Evolutionary conservation across 2,329 filamentous ascomycete species (phyloP).

Genomic region (Fusarium sp.): DNA sequence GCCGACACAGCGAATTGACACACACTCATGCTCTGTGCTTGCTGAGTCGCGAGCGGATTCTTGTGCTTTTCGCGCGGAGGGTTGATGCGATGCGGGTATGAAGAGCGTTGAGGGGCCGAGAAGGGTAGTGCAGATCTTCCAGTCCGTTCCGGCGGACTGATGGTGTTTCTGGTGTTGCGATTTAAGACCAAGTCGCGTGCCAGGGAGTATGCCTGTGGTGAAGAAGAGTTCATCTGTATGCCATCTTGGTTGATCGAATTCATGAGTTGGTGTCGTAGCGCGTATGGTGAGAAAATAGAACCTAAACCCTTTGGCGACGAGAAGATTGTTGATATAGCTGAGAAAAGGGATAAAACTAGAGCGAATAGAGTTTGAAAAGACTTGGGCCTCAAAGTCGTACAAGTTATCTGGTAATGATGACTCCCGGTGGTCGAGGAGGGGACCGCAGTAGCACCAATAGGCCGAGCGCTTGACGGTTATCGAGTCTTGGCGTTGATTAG

Average conservation of each 20-base stretch:
- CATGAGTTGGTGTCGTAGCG: conserved; percentile 53
- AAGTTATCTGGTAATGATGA: conserved; percentile 47
- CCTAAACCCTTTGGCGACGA: conserved; percentile 47
- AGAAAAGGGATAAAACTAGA: conserved; percentile 52
- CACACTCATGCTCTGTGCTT: conserved; percentile 51
- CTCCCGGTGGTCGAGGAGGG: conserved; percentile 43
- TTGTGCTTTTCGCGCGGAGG: conserved; percentile 47
- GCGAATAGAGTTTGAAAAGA: conserved; percentile 48
- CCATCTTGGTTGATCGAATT: conserved; percentile 58
- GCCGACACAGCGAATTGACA: conserved; percentile 53
- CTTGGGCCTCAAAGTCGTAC: conserved; percentile 50
- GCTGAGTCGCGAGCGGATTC: conserved; percentile 39
- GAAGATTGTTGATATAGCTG: conserved; percentile 49
- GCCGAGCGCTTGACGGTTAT: conserved; percentile 43
- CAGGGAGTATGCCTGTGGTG: conserved; percentile 27
- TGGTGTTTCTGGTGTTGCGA: not conserved
- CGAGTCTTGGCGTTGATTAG: not conserved
- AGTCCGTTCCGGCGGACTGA: conserved; percentile 46
- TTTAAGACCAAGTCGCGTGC: conserved; percentile 11
- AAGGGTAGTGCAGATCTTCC: conserved; percentile 59
- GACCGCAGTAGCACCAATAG: conserved; percentile 58
- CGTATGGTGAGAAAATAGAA: conserved; percentile 61
- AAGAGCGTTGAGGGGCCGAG: conserved; percentile 59
- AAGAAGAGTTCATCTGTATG: conserved; percentile 62
- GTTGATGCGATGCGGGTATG: conserved; percentile 46